Conservation (phyloP, 164 flowering plant genomes). For the Vitis amurensis region DNA sequence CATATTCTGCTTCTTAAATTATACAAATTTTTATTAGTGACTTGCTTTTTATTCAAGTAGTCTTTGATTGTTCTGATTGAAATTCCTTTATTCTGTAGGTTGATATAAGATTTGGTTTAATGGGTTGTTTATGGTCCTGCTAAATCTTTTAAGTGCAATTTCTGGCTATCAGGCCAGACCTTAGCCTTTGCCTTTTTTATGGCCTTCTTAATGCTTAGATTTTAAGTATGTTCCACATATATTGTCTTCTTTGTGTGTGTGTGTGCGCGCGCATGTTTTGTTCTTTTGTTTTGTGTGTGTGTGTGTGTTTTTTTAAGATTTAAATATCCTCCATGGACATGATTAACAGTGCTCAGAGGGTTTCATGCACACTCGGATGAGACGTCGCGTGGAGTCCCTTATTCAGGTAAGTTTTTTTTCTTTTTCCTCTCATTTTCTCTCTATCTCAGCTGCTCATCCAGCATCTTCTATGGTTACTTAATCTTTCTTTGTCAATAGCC, state of each 20-base stretch:
- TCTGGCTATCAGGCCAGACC: not conserved
- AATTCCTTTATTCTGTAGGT: too few relatives aligned
- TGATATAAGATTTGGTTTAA: too few relatives aligned
- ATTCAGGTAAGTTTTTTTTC: slow-evolving; percentile 58
- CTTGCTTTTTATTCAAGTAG: too few relatives aligned
- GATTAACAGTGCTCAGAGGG: slow-evolving; percentile 88
- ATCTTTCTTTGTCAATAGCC: not conserved
- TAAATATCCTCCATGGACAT: not conserved
- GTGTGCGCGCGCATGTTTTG: not conserved
- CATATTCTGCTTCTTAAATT: too few relatives aligned
- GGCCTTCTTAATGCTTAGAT: too few relatives aligned
- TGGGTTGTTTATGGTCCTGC: too few relatives aligned
- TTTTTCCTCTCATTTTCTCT: too few relatives aligned
- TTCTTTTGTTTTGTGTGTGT: not conserved
- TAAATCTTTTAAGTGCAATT: not conserved
- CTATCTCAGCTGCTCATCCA: too few relatives aligned
- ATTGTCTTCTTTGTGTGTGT: not conserved
- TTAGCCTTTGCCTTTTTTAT: too few relatives aligned
- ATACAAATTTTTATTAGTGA: too few relatives aligned
- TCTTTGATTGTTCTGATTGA: too few relatives aligned
- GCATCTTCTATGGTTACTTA: too few relatives aligned
- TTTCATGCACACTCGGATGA: slow-evolving; percentile 98
- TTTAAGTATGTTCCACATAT: not conserved
- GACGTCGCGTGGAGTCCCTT: slow-evolving; percentile 92
- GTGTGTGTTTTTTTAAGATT: not conserved